Evolutionary conservation across 148 eudicot genomes (phyloP), one percentile per base, ranked within the genome.

Genomic region (Limonium bicolor): DNA sequence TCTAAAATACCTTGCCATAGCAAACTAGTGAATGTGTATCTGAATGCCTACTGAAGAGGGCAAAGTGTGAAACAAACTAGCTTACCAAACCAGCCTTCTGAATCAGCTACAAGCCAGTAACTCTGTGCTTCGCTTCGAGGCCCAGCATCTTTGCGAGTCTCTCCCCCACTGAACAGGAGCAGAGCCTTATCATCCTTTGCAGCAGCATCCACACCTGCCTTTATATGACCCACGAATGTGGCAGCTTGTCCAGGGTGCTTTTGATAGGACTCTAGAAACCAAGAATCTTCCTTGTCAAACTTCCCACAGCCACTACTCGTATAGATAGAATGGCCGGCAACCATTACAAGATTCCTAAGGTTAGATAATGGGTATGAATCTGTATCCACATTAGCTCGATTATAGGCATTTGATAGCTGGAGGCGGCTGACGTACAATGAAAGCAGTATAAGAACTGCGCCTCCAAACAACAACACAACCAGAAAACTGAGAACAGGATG

Each of bases 61-160:
- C n/a, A n/a, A n/a, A n/a, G n/a, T n/a, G n/a, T n/a, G n/a, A n/a
- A n/a, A n/a, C n/a, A n/a, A n/a, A n/a, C n/a, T n/a, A 53, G 64
- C 92, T 70, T 55, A 88, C 97, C 97, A 37, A 88, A 88, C 97
- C 99, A 90, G 30, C 64, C 72, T 65, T 78, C 67, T 0, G 99
- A 70, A 39, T 90, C 99, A 50, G 95, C 95, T 65, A 84, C 99
- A 50, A 57, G 63, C 99, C 99, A 84, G 41, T 90, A 90, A 66
- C 99, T 90, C 67, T 90, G 99, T 1, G 99, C 99, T 58, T 84
- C 99, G 17, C 99, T 90, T 4, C 95, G 74, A 20, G 99, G 99
- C 44, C 95, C 99, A 0, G 95, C 99, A 35, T 84, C 95, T 56
- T 80, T 90, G 35, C 95, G 70, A 22, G 99, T 90, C 72, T 90